Conservation (phyloP, 768 basidiomycete genomes). For the Naganishia kalamii region DNA sequence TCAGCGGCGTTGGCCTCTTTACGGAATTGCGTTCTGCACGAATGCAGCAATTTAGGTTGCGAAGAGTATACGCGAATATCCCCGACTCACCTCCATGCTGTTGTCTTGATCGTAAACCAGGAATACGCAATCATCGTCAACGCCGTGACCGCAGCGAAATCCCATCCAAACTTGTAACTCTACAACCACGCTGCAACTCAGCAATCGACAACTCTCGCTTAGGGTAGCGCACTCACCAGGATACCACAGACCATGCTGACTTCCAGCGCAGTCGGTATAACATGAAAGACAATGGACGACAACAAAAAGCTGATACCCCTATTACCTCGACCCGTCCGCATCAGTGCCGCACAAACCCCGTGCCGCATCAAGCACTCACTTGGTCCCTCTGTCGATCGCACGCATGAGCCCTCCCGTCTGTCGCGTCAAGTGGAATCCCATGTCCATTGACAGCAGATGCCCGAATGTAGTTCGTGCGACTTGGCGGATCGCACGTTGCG, state of each 20-base stretch:
- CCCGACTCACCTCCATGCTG: constrained; percentile 74
- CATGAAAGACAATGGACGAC: constrained; percentile 86
- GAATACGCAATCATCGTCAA: constrained; percentile 82
- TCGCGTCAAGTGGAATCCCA: constrained; percentile 83
- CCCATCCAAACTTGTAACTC: constrained; percentile 97
- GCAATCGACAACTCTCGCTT: not conserved
- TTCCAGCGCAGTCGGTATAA: constrained; percentile 91
- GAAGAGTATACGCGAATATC: not conserved
- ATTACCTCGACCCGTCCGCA: not conserved
- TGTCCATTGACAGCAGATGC: constrained; percentile 80
- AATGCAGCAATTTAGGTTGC: not conserved
- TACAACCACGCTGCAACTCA: constrained; percentile 37
- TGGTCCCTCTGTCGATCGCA: constrained; percentile 95
- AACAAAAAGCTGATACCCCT: constrained; percentile 95
- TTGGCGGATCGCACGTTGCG: constrained; percentile 86
- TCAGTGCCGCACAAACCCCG: not conserved
- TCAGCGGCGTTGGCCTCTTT: constrained; percentile 93
- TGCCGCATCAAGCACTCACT: constrained; percentile 54
- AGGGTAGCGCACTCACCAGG: constrained; percentile 56
- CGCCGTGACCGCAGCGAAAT: constrained; percentile 86
- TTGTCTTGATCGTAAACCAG: constrained; percentile 95
- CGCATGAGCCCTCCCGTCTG: constrained; percentile 94
- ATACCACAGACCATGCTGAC: constrained; percentile 97
- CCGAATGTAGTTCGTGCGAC: constrained; percentile 94
- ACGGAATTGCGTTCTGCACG: constrained; percentile 77